These are phyloP conservation scores for Penicillium coffeae DNA, from an alignment of 495 filamentous ascomycete species.

Conservation along the genomic window DNA sequence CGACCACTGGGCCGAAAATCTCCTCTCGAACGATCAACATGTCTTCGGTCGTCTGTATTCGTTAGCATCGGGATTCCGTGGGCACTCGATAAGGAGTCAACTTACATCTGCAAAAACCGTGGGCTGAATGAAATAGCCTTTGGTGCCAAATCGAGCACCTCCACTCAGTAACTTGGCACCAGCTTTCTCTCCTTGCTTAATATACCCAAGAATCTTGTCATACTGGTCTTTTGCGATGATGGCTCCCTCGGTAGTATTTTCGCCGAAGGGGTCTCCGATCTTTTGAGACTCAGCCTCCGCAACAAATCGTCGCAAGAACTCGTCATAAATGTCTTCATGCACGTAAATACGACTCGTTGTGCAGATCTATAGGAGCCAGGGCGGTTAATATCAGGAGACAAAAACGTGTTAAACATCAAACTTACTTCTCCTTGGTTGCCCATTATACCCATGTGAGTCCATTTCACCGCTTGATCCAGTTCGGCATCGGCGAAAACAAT, in stretches of 20 bases:
- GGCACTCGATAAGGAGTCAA: no score
- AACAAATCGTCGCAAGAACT: conserved; percentile 68
- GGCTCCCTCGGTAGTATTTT: conserved; percentile 55
- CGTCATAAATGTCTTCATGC: conserved; percentile 72
- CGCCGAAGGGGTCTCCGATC: no score
- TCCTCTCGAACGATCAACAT: conserved; percentile 70
- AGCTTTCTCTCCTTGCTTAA: conserved; percentile 74
- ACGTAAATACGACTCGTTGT: conserved; percentile 81
- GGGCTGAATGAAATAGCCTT: conserved; percentile 62
- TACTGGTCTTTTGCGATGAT: conserved; percentile 82
- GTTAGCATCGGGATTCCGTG: no score
- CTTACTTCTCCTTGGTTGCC: conserved; percentile 75
- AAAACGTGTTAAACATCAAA: no score
- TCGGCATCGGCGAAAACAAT: conserved; percentile 84
- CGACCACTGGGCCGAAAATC: conserved; percentile 87
- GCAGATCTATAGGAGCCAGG: no score
- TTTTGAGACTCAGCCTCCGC: no score
- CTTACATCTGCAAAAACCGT: conserved; percentile 70
- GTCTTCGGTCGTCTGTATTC: no score
- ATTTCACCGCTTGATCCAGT: conserved; percentile 79
- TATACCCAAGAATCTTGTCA: conserved; percentile 74
- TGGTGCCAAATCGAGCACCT: conserved; percentile 59
- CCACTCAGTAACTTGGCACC: conserved; percentile 74
- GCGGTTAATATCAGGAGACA: no score
- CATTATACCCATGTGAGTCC: conserved; percentile 71